These are phyloP conservation scores for Colletotrichum neosansevieriae DNA, from an alignment of 2,329 filamentous ascomycete species.

Conservation along the genomic window DNA sequence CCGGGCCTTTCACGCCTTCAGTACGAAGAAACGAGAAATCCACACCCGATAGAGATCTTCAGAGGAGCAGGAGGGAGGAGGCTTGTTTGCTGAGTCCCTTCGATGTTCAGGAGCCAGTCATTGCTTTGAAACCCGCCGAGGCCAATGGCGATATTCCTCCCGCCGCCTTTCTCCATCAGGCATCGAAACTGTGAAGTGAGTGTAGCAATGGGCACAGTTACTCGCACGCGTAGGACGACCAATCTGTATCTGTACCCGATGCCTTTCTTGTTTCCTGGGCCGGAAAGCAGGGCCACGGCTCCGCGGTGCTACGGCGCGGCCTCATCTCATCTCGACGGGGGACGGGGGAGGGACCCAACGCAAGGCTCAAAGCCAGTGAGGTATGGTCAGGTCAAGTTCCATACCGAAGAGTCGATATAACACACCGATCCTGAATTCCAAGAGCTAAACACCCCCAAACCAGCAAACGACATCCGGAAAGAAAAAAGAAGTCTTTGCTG, in stretches of 20 bases:
- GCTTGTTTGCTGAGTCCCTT: no score
- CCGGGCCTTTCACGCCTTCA: not conserved
- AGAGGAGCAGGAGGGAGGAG: no score
- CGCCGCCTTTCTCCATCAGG: not conserved
- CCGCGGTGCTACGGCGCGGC: constrained; percentile 12
- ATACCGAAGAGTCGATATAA: not conserved
- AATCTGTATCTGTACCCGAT: not conserved
- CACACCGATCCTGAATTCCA: no score
- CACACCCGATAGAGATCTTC: not conserved
- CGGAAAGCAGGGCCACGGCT: constrained; percentile 2
- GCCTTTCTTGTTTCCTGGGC: not conserved
- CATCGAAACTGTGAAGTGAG: no score
- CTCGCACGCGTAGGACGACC: not conserved
- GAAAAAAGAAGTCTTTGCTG: no score
- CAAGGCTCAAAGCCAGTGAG: not conserved
- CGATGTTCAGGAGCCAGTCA: no score
- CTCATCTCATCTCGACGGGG: constrained; percentile 12
- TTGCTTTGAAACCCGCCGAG: no score
- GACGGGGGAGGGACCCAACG: not conserved
- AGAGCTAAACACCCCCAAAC: no score
- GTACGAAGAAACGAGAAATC: not conserved
- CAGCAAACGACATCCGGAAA: no score
- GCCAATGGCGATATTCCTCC: not conserved
- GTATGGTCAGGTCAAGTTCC: not conserved
- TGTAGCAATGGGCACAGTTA: not conserved